Percentiles rank a stretch among this genome's conserved stretches.
These are phyloP conservation scores for Aspergillus bridgeri DNA, from an alignment of 495 filamentous ascomycete genomes.

Conservation along the genomic window DNA sequence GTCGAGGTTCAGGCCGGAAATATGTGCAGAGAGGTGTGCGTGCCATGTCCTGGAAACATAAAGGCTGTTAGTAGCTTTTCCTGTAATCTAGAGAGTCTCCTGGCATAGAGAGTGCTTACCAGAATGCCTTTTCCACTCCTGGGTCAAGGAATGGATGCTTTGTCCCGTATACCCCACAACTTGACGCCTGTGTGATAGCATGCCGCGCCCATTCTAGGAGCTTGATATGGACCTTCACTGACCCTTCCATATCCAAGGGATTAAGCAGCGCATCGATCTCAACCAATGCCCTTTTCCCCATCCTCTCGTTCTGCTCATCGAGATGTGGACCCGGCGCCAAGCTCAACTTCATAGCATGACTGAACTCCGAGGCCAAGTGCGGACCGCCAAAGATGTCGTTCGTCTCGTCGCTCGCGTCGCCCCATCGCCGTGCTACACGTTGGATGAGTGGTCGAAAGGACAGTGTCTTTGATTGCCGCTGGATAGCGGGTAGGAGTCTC, in stretches of 20 bases:
- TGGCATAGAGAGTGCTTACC: background rate
- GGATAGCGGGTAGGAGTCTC: background rate
- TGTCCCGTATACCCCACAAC: background rate
- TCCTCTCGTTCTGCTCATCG: background rate
- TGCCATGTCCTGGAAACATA: background rate
- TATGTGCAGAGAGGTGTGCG: background rate
- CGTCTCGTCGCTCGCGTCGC: conserved; percentile 1
- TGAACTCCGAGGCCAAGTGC: background rate
- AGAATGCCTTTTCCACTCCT: background rate
- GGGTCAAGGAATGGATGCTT: background rate
- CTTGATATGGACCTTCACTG: background rate
- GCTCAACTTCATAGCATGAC: background rate
- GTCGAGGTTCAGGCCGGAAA: background rate
- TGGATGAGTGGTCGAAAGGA: conserved; percentile 2
- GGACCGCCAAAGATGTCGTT: conserved; percentile 2
- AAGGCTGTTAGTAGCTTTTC: background rate
- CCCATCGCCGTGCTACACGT: background rate
- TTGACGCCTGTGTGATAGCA: background rate
- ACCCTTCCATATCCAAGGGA: background rate
- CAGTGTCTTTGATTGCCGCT: background rate
- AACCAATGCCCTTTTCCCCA: background rate
- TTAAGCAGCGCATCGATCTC: background rate
- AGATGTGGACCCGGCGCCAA: background rate
- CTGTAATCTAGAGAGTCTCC: no score
- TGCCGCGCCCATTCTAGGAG: conserved; percentile 4